Evolutionary conservation across 2,329 filamentous ascomycete species (phyloP).

Genomic region (Hypomyces rosellus): DNA sequence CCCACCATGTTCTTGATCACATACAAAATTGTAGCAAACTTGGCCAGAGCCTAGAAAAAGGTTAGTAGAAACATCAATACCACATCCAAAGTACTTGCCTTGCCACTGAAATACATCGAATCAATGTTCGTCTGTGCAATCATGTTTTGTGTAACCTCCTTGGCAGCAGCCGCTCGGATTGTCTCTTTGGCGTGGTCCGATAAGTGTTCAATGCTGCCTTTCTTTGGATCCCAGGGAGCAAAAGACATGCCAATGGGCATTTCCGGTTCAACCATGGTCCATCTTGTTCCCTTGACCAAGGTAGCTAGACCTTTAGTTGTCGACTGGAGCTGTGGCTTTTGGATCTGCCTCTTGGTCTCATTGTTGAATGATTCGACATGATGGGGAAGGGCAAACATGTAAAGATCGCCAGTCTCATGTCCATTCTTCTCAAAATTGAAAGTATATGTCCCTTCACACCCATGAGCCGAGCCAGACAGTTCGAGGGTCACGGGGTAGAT

Average conservation of each 20-base stretch:
- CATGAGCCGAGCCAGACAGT: conserved; percentile 57
- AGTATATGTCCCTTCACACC: conserved; percentile 61
- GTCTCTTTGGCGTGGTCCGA: conserved; percentile 48
- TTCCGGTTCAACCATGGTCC: conserved; percentile 70
- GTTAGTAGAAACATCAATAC: neutral
- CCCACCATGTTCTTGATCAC: conserved; percentile 57
- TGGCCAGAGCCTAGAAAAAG: conserved; percentile 55
- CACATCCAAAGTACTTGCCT: conserved; percentile 38
- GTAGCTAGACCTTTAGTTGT: conserved; percentile 79
- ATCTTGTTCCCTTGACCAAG: conserved; percentile 63
- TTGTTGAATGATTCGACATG: conserved; percentile 70
- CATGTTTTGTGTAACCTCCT: conserved; percentile 73
- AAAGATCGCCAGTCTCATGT: conserved; percentile 49
- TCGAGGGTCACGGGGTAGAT: conserved; percentile 62
- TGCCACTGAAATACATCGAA: conserved; percentile 92
- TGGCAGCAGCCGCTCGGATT: conserved; percentile 57
- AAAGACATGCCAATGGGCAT: conserved; percentile 72
- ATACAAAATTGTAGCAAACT: conserved; percentile 66
- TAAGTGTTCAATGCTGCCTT: conserved; percentile 41
- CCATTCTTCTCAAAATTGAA: conserved; percentile 70
- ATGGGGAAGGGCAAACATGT: conserved; percentile 87
- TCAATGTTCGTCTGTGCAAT: conserved; percentile 64
- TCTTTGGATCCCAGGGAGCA: conserved; percentile 63
- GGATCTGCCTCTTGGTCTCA: conserved; percentile 42
- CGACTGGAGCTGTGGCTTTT: conserved; percentile 61